These are phyloP conservation scores for Chytridium lagenaria DNA, from an alignment of 371 early-diverging fungal genomes.

Conservation along the genomic window DNA sequence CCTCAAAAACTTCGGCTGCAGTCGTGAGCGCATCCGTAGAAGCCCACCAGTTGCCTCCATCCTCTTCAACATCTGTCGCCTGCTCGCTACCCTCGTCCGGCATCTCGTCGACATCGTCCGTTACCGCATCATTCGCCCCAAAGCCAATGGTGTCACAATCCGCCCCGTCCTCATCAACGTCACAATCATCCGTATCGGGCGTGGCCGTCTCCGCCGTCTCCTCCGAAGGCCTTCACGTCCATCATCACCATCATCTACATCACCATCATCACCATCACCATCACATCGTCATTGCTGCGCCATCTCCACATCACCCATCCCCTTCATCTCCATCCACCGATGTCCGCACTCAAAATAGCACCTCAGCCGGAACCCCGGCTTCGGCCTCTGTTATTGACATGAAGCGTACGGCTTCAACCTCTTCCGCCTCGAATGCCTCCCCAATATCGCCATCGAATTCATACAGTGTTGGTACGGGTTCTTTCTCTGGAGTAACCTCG, in stretches of 20 bases:
- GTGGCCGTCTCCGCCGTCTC: too few relatives aligned
- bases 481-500: too few relatives aligned
- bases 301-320: neutral
- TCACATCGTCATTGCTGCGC: neutral
- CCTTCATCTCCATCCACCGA: neutral
- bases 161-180: neutral
- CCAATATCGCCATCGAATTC: too few relatives aligned
- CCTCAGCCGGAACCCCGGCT: too few relatives aligned
- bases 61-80: neutral
- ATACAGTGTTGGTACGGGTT: neutral
- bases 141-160: neutral
- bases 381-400: too few relatives aligned
- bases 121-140: neutral
- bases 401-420: neutral
- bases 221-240: neutral
- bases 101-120: neutral
- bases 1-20: too few relatives aligned
- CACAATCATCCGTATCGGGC: slow-evolving; percentile 4
- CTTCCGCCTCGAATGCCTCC: neutral
- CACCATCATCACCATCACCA: neutral
- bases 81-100: too few relatives aligned
- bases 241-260: slow-evolving; percentile 1
- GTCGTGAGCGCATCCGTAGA: too few relatives aligned
- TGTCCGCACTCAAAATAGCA: too few relatives aligned
- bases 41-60: neutral